Conservation (phyloP, 106 monocot genomes). For the Narthecium ossifragum region DNA sequence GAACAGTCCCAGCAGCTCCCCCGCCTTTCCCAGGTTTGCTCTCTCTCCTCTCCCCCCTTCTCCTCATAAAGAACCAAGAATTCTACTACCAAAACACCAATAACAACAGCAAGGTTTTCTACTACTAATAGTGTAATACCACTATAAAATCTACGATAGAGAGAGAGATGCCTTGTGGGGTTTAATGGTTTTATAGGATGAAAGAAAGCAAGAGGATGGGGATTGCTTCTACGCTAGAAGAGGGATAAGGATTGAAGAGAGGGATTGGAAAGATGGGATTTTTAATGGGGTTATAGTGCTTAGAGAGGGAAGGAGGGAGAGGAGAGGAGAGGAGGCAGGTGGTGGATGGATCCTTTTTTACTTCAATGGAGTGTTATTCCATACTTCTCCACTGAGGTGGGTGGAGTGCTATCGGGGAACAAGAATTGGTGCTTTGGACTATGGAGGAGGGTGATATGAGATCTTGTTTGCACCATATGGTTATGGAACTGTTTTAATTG, state of each 20-base stretch:
- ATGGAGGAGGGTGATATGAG: too few species aligned
- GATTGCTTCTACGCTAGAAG: background rate
- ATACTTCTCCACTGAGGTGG: too few species aligned
- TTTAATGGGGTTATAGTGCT: background rate
- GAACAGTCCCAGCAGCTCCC: conserved; percentile 51
- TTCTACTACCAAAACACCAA: background rate
- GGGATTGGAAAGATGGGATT: background rate
- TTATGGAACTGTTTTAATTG: too few species aligned
- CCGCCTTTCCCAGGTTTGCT: conserved; percentile 71
- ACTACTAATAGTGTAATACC: too few species aligned
- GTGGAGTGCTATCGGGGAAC: too few species aligned
- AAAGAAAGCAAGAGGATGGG: background rate
- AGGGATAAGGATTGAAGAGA: background rate
- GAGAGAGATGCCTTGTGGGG: too few species aligned
- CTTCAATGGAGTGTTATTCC: background rate
- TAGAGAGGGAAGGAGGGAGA: too few species aligned
- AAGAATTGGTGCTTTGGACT: too few species aligned
- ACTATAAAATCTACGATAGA: too few species aligned
- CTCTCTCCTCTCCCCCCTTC: conserved; percentile 2
- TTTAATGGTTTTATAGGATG: too few species aligned
- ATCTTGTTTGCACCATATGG: too few species aligned
- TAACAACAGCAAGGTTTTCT: background rate
- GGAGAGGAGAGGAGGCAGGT: background rate
- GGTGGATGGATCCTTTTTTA: background rate
- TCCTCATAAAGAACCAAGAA: background rate